phyloP scores from a whole-genome alignment of 768 basidiomycete genomes.

The Termitomyces sp. region DNA sequence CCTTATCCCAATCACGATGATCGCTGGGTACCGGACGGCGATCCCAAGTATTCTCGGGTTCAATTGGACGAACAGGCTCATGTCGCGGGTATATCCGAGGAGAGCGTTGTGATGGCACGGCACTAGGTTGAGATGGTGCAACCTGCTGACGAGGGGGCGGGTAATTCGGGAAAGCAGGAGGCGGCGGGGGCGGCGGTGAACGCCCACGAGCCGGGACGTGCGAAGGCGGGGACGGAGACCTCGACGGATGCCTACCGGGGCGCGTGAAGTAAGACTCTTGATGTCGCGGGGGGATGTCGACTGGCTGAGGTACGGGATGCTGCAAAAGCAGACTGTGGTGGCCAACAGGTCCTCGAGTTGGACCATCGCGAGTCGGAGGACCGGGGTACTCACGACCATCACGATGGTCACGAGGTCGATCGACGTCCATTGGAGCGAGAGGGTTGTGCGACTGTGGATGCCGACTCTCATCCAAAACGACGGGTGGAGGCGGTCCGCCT shows the following conservation, averaged over 20 bases:
- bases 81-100: slow-evolving; percentile 49
- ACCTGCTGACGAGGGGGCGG: slow-evolving; percentile 34
- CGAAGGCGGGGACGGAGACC: slow-evolving; percentile 57
- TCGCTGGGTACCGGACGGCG: slow-evolving; percentile 46
- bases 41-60: slow-evolving; percentile 58
- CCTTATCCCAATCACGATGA: slow-evolving; percentile 50
- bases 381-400: slow-evolving; percentile 47
- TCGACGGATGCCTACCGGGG: slow-evolving; percentile 45
- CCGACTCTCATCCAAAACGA: slow-evolving; percentile 72
- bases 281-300: slow-evolving; percentile 28
- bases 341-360: slow-evolving; percentile 48
- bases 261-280: slow-evolving; percentile 56
- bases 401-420: slow-evolving; percentile 31
- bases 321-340: slow-evolving; percentile 59
- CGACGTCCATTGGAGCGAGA: slow-evolving; percentile 77
- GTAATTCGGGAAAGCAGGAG: slow-evolving; percentile 43
- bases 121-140: slow-evolving; percentile 34
- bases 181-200: slow-evolving; percentile 46
- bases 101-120: slow-evolving; percentile 49
- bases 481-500: slow-evolving; percentile 79
- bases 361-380: slow-evolving; percentile 35
- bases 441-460: slow-evolving; percentile 63
- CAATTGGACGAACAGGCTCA: slow-evolving; percentile 41
- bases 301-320: slow-evolving; percentile 56
- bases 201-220: slow-evolving; percentile 41